Evolutionary conservation across 192 early-diverging fungal genomes (phyloP).

Genomic region (Diversispora eburnea): DNA sequence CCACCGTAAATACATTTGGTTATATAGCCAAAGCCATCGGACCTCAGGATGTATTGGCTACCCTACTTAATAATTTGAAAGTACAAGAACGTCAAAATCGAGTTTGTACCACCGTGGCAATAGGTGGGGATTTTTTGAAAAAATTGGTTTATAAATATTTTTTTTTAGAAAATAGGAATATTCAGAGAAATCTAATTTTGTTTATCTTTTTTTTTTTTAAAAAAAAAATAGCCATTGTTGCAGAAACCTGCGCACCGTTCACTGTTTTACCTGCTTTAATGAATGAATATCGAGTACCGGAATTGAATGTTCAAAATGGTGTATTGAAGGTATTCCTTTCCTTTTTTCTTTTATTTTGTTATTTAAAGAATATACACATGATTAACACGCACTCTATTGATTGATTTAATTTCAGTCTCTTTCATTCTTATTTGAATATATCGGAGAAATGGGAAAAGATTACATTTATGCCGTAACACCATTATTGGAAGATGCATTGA

Average conservation of each 20-base stretch:
- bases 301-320: conserved; percentile 99
- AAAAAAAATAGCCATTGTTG: conserved; percentile 43
- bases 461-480: conserved; percentile 97
- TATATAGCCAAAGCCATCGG: conserved; percentile 99
- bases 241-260: conserved; percentile 96
- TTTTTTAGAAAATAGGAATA: neutral
- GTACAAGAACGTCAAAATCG: conserved; percentile 99
- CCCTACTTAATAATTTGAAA: conserved; percentile 94
- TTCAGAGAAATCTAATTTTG: neutral
- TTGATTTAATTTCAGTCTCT: conserved; percentile 49
- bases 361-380: neutral
- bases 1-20: conserved; percentile 97
- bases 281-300: conserved; percentile 99
- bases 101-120: conserved; percentile 98
- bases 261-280: conserved; percentile 96
- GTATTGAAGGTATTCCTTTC: conserved; percentile 69
- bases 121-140: conserved; percentile 35
- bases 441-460: conserved; percentile 97
- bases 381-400: neutral
- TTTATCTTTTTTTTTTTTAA: neutral
- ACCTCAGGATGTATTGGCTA: conserved; percentile 98
- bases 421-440: conserved; percentile 97
- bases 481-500: conserved; percentile 92
- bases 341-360: neutral
- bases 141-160: neutral